Evolutionary conservation across 495 filamentous ascomycete species (phyloP).

Genomic region (Podospora comata): DNA sequence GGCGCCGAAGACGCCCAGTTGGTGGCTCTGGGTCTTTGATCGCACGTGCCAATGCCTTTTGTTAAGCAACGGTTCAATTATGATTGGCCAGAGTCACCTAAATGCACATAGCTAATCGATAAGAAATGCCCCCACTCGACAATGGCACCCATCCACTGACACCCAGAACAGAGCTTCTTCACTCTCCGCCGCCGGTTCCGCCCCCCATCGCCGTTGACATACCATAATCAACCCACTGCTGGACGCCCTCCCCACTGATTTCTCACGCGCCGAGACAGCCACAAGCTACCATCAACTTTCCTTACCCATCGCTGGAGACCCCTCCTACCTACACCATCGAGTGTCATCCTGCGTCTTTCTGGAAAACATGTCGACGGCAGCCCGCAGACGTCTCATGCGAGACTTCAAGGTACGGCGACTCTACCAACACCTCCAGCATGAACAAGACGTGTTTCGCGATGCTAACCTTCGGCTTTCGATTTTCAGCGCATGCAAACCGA

Average conservation of each 20-base stretch:
- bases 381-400: constrained; percentile 91
- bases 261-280: not conserved
- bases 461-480: constrained; percentile 18
- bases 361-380: constrained; percentile 80
- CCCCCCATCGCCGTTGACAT: not conserved
- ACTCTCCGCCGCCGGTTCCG: constrained; percentile 1
- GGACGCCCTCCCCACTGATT: not conserved
- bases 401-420: constrained; percentile 84
- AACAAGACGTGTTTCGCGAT: constrained; percentile 1
- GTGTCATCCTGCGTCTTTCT: not conserved
- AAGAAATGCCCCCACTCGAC: not conserved
- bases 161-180: constrained; percentile 4
- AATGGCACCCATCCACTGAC: not conserved
- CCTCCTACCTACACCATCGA: not conserved
- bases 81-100: not conserved
- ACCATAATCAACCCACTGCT: not conserved
- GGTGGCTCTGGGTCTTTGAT: not conserved
- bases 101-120: not conserved
- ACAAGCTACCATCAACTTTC: constrained; percentile 8
- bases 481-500: constrained; percentile 97
- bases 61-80: constrained; percentile 1
- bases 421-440: constrained; percentile 7
- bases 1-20: not conserved
- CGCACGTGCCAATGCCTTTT: not conserved
- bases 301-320: not conserved